Base-by-base conservation (phyloP, 441 rosid species). In the Pelargonium myrrhifolium region DNA sequence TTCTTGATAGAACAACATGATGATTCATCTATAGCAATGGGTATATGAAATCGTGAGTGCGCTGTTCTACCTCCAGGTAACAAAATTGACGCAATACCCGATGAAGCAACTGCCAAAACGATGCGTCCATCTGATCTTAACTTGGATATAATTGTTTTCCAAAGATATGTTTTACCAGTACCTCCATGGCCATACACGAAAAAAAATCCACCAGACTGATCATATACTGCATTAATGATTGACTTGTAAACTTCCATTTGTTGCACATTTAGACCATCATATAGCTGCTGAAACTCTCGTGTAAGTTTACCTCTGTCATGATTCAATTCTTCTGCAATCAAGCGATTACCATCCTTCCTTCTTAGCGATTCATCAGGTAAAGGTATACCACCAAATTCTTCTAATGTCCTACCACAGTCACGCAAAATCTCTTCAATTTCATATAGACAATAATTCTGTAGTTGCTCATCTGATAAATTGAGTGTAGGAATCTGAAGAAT, bases 111-210 rank as follows among this genome's bases (percentile, higher is more conserved):
- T 2, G 18, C 14, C 0, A 68, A 22, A 2, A 22, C 71, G 8
- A 66, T 49, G 28, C n/a, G 28, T 14, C 60, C 22, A 6, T 70
- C 12, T 8, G 67, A 43, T 17, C 62, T 35, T 8, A 35, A 0
- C 5, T 22, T 10, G 4, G 51, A n/a, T 17, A 63, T 18, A 26
- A 70, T 18, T 31, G 62, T 35, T 20, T 2, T 31, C 59, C 26
- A 70, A 0, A 31, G n/a, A 21, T 14, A 69, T 3, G 40, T 53
- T 42, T 70, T 51, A 7, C 40, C 51, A 4, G 51, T 62, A 9
- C 73, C 68, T 1, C 73, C 67, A 64, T 21, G 62, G 1, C 53
- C 64, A 17, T 64, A 26, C 6, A 63, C 31, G 9, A 70, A 51
- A 9, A 21, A 26, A 21, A 35, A 17, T 20, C 53, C 9, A 14